Base-by-base conservation (phyloP, 2,329 filamentous ascomycete genomes). In the Tolypocladium endophyticum region DNA sequence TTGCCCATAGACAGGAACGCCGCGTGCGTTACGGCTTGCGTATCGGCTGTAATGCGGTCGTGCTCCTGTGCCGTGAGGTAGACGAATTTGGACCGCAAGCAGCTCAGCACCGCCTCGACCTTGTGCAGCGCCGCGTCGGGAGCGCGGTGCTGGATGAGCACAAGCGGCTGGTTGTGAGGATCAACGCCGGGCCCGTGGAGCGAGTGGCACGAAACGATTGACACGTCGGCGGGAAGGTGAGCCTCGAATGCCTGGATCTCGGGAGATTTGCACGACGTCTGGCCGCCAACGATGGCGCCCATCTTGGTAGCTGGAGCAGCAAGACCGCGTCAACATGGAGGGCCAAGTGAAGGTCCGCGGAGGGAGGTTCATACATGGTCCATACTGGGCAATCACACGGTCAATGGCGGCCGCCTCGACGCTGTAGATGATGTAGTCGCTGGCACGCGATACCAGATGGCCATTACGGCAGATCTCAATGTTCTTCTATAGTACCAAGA, bases 371-470 rank as follows among this genome's bases (percentile, higher is more conserved):
- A 63, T 91, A 96, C 92, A 97, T 68, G 93, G 93, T 64, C 92
- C 94, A 74, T 91, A 99, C 69, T 88, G 81, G 63, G 87, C 88
- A 69, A 97, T 94, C 68, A 97, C 90, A 66, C 82, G 83, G 72
- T 91, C 89, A 74, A 99, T 96, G 65, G 87, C 84, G 68, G 92
- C 91, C 63, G 94, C 94, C 76, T 97, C 93, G 74, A 99, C 94
- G 76, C 89, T 96, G 82, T 99, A 99, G 72, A 99, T 92, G 77
- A 97, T 96, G 75, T 92, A 97, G 81, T 97, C 93, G 87, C 92
- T 97, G 75, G 87, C 87, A 77, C 94, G 87, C 68, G 94, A 97
- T 68, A 99, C 94, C 73, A 93, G 83, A 78, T 97, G 92, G 68
- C 95, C 95, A 83, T 96, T 96, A 73, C 85, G 87, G 73, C 93